Evolutionary conservation across 2,329 filamentous ascomycete genomes (phyloP).

Genomic region (Colletotrichum incanum): DNA sequence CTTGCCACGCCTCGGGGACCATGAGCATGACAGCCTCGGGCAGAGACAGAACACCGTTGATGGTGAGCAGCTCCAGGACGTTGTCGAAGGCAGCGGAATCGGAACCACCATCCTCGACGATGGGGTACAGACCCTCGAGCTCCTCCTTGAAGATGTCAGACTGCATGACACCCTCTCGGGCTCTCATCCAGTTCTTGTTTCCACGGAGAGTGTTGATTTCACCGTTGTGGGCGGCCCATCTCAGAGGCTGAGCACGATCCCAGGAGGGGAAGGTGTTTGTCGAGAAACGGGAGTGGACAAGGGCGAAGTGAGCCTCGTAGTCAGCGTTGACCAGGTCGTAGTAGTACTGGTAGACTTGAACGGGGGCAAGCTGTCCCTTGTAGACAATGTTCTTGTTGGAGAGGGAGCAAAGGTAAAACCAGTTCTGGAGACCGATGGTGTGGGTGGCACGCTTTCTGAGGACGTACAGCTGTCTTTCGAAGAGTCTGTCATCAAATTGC

Average conservation of each 20-base stretch:
- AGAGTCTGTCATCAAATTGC: slow-evolving; percentile 86
- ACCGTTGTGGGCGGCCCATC: slow-evolving; percentile 98
- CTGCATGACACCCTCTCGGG: slow-evolving; percentile 93
- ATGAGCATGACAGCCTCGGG: slow-evolving; percentile 99
- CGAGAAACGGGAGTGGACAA: slow-evolving; percentile 97
- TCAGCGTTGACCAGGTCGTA: slow-evolving; percentile 97
- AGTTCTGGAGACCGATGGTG: slow-evolving; percentile 95
- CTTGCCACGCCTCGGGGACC: slow-evolving; percentile 98
- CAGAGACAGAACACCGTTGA: slow-evolving; percentile 95
- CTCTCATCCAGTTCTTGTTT: slow-evolving; percentile 99
- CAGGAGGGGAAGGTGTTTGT: slow-evolving; percentile 99
- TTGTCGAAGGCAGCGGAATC: slow-evolving; percentile 99
- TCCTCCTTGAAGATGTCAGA: slow-evolving; percentile 95
- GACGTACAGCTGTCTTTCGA: slow-evolving; percentile 94
- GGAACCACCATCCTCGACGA: slow-evolving; percentile 96
- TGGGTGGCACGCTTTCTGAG: slow-evolving; percentile 96
- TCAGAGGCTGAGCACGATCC: slow-evolving; percentile 95
- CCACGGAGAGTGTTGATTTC: slow-evolving; percentile 98
- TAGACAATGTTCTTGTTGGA: slow-evolving; percentile 99
- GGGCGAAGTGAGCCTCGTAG: slow-evolving; percentile 96
- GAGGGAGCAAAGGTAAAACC: slow-evolving; percentile 98
- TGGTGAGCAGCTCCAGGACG: slow-evolving; percentile 91
- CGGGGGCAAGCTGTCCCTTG: slow-evolving; percentile 94
- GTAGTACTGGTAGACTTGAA: slow-evolving; percentile 98
- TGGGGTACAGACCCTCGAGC: slow-evolving; percentile 90